These are phyloP conservation scores for Pontederia crassipes DNA, from an alignment of 176 grass and related monocot genomes.

Conservation along the genomic window DNA sequence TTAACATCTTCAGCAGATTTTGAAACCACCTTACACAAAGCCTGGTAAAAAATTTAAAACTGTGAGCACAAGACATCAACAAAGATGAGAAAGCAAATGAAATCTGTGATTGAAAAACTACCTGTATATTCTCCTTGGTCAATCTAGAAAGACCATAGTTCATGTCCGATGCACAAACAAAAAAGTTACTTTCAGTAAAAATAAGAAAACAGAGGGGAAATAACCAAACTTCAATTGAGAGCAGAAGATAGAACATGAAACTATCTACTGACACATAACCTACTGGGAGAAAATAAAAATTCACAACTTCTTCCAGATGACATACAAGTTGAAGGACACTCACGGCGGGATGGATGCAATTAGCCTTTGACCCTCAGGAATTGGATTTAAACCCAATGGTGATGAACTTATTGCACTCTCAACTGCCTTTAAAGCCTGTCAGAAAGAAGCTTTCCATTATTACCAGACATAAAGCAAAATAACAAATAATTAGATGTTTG, in stretches of 20 bases:
- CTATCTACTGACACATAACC: neutral
- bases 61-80: neutral
- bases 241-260: neutral
- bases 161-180: constrained; percentile 4
- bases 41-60: constrained; percentile 29
- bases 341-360: constrained; percentile 80
- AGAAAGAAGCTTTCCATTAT: constrained; percentile 15
- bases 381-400: constrained; percentile 87
- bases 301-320: no score
- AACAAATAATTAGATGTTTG: neutral
- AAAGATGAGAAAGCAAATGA: constrained; percentile 1
- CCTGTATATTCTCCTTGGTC: constrained; percentile 93
- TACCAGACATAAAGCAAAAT: neutral
- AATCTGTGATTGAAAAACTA: constrained; percentile 19
- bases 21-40: constrained; percentile 79
- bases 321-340: constrained; percentile 6
- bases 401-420: constrained; percentile 75
- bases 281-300: neutral
- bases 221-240: neutral
- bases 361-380: constrained; percentile 59
- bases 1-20: constrained; percentile 94
- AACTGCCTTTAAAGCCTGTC: constrained; percentile 68
- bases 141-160: constrained; percentile 38
- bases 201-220: neutral
- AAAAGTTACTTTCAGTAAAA: neutral